A percentile compares a stretch with the other conserved stretches of the same genome.
phyloP scores from a whole-genome alignment of 257 asterid species.

The Solanum etuberosum region DNA sequence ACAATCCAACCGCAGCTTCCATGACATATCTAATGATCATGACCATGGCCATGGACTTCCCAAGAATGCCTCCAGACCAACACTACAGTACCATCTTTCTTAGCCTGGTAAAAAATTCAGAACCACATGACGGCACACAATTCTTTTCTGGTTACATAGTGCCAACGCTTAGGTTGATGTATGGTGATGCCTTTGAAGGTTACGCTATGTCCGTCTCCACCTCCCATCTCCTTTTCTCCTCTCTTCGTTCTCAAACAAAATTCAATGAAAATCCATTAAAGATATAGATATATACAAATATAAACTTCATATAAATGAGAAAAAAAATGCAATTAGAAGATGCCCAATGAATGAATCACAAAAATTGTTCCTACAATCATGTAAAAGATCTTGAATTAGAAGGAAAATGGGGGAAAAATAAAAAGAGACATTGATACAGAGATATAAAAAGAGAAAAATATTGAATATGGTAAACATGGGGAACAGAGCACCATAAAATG shows the following conservation, averaged over 20 bases:
- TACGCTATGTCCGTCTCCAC: slow-evolving; percentile 46
- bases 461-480: not conserved
- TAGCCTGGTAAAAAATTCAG: slow-evolving; percentile 81
- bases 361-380: not conserved
- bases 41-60: slow-evolving; percentile 75
- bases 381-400: too few species aligned
- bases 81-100: slow-evolving; percentile 84
- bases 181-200: slow-evolving; percentile 65
- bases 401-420: not conserved
- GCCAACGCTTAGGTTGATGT: slow-evolving; percentile 89
- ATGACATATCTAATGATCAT: slow-evolving; percentile 27
- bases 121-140: slow-evolving; percentile 94
- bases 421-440: not conserved
- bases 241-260: not conserved
- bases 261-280: not conserved
- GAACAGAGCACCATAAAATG: not conserved
- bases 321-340: not conserved
- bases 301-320: not conserved
- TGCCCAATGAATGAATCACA: not conserved
- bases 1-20: not conserved
- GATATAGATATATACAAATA: not conserved
- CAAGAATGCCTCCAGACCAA: slow-evolving; percentile 94
- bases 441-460: not conserved
- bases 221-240: slow-evolving; percentile 37
- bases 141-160: slow-evolving; percentile 78